Conservation (phyloP, 495 filamentous ascomycete species). For the Penicillium nucicola region DNA sequence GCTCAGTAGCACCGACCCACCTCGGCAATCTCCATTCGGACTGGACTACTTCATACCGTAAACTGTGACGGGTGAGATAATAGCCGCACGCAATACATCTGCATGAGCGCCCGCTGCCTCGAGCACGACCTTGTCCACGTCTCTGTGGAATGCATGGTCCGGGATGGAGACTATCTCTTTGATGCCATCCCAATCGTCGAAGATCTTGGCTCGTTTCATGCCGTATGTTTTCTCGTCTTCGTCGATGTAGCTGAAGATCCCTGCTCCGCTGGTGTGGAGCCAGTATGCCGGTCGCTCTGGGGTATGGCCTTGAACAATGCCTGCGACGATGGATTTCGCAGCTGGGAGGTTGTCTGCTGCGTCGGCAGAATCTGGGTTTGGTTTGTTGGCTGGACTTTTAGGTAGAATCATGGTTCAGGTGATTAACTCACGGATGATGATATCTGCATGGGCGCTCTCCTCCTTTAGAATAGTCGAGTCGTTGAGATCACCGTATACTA, state of each 20-base stretch:
- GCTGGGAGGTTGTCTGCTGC: constrained; percentile 35
- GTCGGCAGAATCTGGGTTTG: constrained; percentile 39
- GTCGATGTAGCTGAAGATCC: constrained; percentile 10
- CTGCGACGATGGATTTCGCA: constrained; percentile 32
- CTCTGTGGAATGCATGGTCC: constrained; percentile 41
- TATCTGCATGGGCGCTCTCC: constrained; percentile 41
- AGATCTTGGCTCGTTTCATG: constrained; percentile 18
- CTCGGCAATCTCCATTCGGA: background rate
- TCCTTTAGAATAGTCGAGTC: constrained; percentile 31
- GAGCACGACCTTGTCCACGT: constrained; percentile 48
- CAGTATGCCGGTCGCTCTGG: constrained; percentile 33
- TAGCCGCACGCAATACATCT: constrained; percentile 49
- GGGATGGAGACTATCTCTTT: constrained; percentile 42
- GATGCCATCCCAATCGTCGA: constrained; percentile 41
- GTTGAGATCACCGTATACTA: constrained; percentile 38
- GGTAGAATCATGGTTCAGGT: constrained; percentile 52
- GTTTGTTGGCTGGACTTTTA: background rate
- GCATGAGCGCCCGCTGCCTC: constrained; percentile 22
- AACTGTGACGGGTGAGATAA: constrained; percentile 64
- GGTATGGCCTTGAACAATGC: constrained; percentile 21
- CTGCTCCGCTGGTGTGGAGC: constrained; percentile 29
- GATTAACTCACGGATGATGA: constrained; percentile 46
- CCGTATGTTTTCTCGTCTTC: constrained; percentile 5
- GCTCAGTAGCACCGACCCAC: background rate
- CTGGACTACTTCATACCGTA: constrained; percentile 49